Conservation (phyloP, 2,329 filamentous ascomycete species). For the Sporothrix pallida region DNA sequence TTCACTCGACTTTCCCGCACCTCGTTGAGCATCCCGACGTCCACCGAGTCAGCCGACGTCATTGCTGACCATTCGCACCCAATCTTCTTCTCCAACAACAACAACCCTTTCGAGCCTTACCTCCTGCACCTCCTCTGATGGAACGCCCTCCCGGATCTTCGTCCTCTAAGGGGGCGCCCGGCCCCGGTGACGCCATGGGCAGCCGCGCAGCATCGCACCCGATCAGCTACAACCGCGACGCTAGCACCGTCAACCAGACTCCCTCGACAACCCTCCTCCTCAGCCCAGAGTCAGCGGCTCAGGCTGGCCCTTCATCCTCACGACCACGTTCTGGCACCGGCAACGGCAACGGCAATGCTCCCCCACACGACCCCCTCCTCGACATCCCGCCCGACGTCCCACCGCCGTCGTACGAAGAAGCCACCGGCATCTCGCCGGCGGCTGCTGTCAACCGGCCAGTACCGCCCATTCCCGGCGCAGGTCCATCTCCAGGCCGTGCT, state of each 20-base stretch:
- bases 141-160: constrained; percentile 18
- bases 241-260: constrained; percentile 33
- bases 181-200: constrained; percentile 4
- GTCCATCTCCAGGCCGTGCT: background rate
- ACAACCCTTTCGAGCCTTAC: background rate
- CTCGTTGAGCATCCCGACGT: background rate
- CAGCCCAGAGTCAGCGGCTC: background rate
- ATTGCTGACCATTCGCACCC: background rate
- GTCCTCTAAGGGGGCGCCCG: background rate
- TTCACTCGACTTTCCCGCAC: no score
- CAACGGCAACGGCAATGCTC: background rate
- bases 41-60: constrained; percentile 23
- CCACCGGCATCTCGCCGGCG: constrained; percentile 31
- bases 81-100: background rate
- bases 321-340: no score
- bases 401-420: constrained; percentile 38
- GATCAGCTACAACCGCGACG: constrained; percentile 30
- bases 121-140: background rate
- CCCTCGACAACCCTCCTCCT: constrained; percentile 35
- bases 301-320: background rate
- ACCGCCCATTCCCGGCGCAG: background rate
- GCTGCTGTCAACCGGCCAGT: background rate
- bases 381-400: constrained; percentile 33
- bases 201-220: background rate
- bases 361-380: background rate